phyloP scores from a whole-genome alignment of 768 basidiomycete species.

The Infundibulicybe gibba region DNA sequence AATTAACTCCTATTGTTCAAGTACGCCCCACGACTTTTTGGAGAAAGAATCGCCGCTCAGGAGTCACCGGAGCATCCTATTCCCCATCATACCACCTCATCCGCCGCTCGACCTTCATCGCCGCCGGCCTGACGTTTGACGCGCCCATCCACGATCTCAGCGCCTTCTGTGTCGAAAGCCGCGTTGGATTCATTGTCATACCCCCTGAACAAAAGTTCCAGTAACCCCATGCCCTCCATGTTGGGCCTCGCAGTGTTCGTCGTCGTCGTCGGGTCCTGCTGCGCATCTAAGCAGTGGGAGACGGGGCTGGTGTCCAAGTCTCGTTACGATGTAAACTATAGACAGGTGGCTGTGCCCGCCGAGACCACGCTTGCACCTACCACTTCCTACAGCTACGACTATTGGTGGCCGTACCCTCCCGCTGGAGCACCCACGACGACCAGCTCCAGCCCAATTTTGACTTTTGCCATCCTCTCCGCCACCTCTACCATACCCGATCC shows the following conservation, averaged over 20 bases:
- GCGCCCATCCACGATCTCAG: slow-evolving; percentile 58
- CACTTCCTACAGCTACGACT: slow-evolving; percentile 13
- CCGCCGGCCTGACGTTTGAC: slow-evolving; percentile 70
- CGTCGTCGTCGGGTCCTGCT: background rate
- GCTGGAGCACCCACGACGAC: slow-evolving; percentile 10
- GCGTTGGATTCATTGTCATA: slow-evolving; percentile 42
- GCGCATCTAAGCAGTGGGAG: background rate
- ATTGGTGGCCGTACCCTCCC: slow-evolving; percentile 36
- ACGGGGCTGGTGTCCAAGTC: background rate
- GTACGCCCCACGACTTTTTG: slow-evolving; percentile 84
- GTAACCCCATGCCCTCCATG: slow-evolving; percentile 9
- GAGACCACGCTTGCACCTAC: background rate
- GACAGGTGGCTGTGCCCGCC: slow-evolving; percentile 3
- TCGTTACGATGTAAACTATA: slow-evolving; percentile 9
- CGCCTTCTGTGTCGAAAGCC: slow-evolving; percentile 58
- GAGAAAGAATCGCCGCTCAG: slow-evolving; percentile 69
- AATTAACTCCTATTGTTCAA: slow-evolving; percentile 18
- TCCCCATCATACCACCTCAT: slow-evolving; percentile 72
- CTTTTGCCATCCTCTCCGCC: background rate
- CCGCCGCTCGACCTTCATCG: slow-evolving; percentile 75
- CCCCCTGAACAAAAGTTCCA: slow-evolving; percentile 36
- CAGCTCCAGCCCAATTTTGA: background rate
- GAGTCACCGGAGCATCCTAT: slow-evolving; percentile 66
- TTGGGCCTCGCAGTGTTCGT: slow-evolving; percentile 6
- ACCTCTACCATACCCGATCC: slow-evolving; percentile 2